A percentile compares a stretch with the other conserved stretches of the same genome.
phyloP scores from a whole-genome alignment of 768 basidiomycete genomes.

The Russula brevipes region DNA sequence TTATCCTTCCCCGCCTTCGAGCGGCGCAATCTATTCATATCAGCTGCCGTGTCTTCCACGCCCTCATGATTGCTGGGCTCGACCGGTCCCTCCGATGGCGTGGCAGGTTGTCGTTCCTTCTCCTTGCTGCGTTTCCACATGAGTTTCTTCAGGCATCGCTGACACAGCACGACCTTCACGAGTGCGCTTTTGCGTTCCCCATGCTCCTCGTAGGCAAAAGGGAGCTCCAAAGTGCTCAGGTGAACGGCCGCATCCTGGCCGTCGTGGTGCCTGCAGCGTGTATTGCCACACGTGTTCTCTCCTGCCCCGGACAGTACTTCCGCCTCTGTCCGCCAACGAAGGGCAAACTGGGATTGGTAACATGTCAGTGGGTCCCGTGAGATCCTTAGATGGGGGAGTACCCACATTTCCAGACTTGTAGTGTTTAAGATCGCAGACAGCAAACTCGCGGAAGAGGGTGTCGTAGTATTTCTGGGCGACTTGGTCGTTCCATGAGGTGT shows the following conservation, averaged over 20 bases:
- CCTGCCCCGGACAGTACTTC: slow-evolving; percentile 86
- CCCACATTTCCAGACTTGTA: slow-evolving; percentile 87
- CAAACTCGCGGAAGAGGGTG: slow-evolving; percentile 87
- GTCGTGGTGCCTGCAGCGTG: slow-evolving; percentile 65
- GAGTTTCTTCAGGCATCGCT: slow-evolving; percentile 73
- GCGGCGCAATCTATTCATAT: background rate
- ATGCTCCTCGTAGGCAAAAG: slow-evolving; percentile 82
- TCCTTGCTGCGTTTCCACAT: slow-evolving; percentile 78
- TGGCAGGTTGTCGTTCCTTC: slow-evolving; percentile 34
- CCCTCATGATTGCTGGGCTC: background rate
- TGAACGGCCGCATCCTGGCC: slow-evolving; percentile 27
- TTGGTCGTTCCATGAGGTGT: slow-evolving; percentile 69
- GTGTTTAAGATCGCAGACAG: slow-evolving; percentile 90
- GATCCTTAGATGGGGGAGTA: background rate
- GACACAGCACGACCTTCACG: slow-evolving; percentile 88
- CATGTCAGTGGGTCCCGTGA: background rate
- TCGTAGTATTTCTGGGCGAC: slow-evolving; percentile 87
- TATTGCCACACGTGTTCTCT: slow-evolving; percentile 84
- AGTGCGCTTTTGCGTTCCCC: slow-evolving; percentile 72
- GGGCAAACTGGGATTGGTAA: slow-evolving; percentile 54
- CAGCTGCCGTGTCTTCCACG: background rate
- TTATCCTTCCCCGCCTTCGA: background rate
- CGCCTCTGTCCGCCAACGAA: slow-evolving; percentile 89
- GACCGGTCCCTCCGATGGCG: background rate
- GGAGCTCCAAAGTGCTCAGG: slow-evolving; percentile 79